These are phyloP conservation scores for Drechslerella stenobrocha DNA, from an alignment of 2,329 filamentous ascomycete species.

Conservation along the genomic window DNA sequence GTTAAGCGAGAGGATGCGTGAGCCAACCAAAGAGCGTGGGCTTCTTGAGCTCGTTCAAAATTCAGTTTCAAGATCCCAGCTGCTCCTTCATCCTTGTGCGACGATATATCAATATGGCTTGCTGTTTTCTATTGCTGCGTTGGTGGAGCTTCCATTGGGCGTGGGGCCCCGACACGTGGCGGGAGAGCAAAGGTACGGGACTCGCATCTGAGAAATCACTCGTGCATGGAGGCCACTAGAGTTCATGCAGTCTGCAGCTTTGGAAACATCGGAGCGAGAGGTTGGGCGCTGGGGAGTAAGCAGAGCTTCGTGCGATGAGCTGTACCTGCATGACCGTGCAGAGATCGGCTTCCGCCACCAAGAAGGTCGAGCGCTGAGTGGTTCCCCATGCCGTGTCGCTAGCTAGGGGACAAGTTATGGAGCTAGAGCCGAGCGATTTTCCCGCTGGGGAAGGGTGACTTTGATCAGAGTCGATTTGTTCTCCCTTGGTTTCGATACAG, in stretches of 20 bases:
- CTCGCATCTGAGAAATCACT: not conserved
- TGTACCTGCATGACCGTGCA: slow-evolving; percentile 19
- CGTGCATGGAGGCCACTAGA: not conserved
- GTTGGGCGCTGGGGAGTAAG: not conserved
- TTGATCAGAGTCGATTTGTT: slow-evolving; percentile 2
- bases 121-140: slow-evolving; percentile 13
- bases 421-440: slow-evolving; percentile 11
- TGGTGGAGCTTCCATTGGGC: slow-evolving; percentile 14
- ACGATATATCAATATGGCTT: slow-evolving; percentile 8
- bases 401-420: not conserved
- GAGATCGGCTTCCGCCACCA: not conserved
- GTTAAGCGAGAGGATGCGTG: slow-evolving; percentile 9
- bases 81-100: slow-evolving; percentile 12
- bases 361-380: not conserved
- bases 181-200: slow-evolving; percentile 10
- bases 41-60: slow-evolving; percentile 14
- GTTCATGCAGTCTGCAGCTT: not conserved
- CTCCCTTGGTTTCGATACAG: not conserved
- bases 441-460: not conserved
- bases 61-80: slow-evolving; percentile 24
- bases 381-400: not conserved
- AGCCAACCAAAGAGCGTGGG: slow-evolving; percentile 12
- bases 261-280: not conserved
- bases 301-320: slow-evolving; percentile 2
- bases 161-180: slow-evolving; percentile 20